These are phyloP conservation scores for Plantago elongata DNA, from an alignment of 257 asterid genomes.

Conservation along the genomic window DNA sequence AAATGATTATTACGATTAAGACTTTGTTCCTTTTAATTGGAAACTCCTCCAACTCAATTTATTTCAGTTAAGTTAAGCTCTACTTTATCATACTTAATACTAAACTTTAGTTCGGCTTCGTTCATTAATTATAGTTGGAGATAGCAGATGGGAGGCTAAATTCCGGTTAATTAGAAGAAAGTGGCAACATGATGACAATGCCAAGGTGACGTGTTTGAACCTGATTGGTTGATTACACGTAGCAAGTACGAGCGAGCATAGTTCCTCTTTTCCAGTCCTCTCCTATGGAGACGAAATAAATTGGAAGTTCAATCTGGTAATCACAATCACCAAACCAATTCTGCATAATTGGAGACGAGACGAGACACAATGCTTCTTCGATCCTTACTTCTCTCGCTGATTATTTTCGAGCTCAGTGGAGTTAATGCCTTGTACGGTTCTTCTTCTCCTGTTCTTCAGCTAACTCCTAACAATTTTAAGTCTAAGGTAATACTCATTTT, in stretches of 20 bases:
- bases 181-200: background rate
- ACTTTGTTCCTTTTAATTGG: no score
- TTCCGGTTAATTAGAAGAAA: background rate
- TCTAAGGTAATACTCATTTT: slow-evolving; percentile 73
- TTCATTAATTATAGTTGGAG: background rate
- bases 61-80: no score
- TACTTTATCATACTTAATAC: no score
- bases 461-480: slow-evolving; percentile 81
- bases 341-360: slow-evolving; percentile 32
- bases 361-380: slow-evolving; percentile 33
- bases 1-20: no score
- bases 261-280: slow-evolving; percentile 1
- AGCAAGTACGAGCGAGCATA: background rate
- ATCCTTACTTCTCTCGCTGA: slow-evolving; percentile 31
- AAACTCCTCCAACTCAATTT: no score
- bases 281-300: background rate
- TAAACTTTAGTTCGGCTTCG: no score
- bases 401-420: slow-evolving; percentile 25
- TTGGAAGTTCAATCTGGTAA: background rate
- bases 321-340: background rate
- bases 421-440: slow-evolving; percentile 64
- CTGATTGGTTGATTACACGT: slow-evolving; percentile 40
- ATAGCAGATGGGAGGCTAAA: no score
- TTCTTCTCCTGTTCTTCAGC: slow-evolving; percentile 87
- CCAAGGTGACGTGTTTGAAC: slow-evolving; percentile 25